These are phyloP conservation scores for Paramecium sexaurelia DNA, from an alignment of 73 alveolate species.

Conservation along the genomic window DNA sequence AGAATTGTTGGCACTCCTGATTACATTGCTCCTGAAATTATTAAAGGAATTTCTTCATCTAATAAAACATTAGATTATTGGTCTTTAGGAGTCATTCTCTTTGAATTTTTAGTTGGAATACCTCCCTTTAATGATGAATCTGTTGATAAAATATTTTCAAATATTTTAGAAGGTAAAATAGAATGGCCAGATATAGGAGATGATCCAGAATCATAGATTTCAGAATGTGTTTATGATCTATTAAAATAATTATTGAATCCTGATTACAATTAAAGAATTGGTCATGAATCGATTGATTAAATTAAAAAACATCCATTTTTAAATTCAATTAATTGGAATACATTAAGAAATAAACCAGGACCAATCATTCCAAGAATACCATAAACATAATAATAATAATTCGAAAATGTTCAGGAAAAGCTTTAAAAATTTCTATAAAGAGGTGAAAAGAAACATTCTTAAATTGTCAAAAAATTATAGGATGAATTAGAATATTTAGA, in stretches of 20 bases:
- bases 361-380: conserved; percentile 62
- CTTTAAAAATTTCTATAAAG: background rate
- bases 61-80: conserved; percentile 67
- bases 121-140: conserved; percentile 71
- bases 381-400: background rate
- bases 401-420: conserved; percentile 51
- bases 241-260: conserved; percentile 77
- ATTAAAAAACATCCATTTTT: conserved; percentile 91
- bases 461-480: conserved; percentile 28
- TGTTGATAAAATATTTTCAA: conserved; percentile 65
- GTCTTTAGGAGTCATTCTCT: conserved; percentile 64
- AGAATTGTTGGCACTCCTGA: conserved; percentile 90
- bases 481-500: conserved; percentile 55
- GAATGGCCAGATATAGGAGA: conserved; percentile 70
- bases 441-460: conserved; percentile 10
- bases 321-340: conserved; percentile 80
- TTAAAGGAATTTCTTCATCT: conserved; percentile 54
- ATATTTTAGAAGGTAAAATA: conserved; percentile 62
- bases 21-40: conserved; percentile 89
- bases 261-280: conserved; percentile 87
- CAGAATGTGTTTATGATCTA: conserved; percentile 87
- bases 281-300: conserved; percentile 85
- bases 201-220: conserved; percentile 78
- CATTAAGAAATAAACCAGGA: conserved; percentile 65
- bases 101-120: conserved; percentile 65